Evolutionary conservation across 2,329 filamentous ascomycete species (phyloP), one percentile per base, ranked within the genome.

Genomic region (Fusarium sp.): DNA sequence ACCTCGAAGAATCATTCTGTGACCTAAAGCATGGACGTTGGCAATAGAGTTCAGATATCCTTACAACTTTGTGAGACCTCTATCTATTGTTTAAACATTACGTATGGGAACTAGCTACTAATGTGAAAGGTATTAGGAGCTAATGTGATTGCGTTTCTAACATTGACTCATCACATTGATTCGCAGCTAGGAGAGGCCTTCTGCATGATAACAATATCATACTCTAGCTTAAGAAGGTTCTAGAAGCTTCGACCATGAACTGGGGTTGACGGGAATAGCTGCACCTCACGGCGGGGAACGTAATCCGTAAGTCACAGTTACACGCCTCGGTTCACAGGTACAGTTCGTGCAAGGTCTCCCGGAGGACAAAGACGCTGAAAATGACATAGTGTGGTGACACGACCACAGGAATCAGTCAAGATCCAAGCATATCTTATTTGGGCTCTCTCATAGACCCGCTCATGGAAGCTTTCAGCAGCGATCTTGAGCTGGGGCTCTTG

Each of bases 181-280:
- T 16, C 31, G n/a, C n/a, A n/a, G n/a, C n/a, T n/a, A n/a, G n/a
- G n/a, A n/a, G n/a, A n/a, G n/a, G n/a, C n/a, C n/a, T n/a, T n/a
- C n/a, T n/a, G n/a, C n/a, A n/a, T n/a, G n/a, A n/a, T n/a, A n/a
- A n/a, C n/a, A n/a, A n/a, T n/a, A n/a, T n/a, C n/a, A n/a, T n/a
- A n/a, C n/a, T n/a, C n/a, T n/a, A 55, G 26, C 37, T 59, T 62
- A 48, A 48, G 73, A 75, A 75, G 69, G 31, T 75, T 75, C 73
- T 75, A 75, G 72, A 75, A 75, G 63, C 59, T 75, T 75, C 73
- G 59, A 57, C 31, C 47, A 41, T 18, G 28, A 61, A 50, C 47
- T 49, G 50, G 56, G 62, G 57, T 44, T 37, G 23, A 16, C 62
- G 57, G 43, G 64, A 68, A 69, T 68, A 69, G 46, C 31, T 66